Base-by-base conservation (phyloP, 2,329 filamentous ascomycete species). In the Hymenoscyphus repandus region DNA sequence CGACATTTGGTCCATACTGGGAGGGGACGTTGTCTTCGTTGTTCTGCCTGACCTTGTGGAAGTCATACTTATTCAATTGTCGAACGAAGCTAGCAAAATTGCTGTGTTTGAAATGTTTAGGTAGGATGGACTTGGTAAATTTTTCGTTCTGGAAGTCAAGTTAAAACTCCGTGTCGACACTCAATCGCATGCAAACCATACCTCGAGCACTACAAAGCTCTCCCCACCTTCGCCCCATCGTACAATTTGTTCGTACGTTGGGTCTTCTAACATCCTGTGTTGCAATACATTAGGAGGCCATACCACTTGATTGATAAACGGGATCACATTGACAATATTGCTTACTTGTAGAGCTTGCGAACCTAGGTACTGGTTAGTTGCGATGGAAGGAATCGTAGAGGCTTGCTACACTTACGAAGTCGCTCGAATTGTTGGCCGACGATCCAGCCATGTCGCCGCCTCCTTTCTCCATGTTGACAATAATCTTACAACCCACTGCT, bases 51-150 rank as follows among this genome's bases (percentile, higher is more conserved):
- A 97, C 91, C 76, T 99, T 99, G 76, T 99, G 93, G 62, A 99
- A 99, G 67, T 96, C 91, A 69, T 95, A 96, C 68, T 96, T 96
- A 74, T 96, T 96, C 52, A 96, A 74, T 68, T 96, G 91, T 44
- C 91, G 86, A 52, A 96, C 91, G 67, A 96, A 96, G 70, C 90
- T 96, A 31, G 91, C 91, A 73, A 96, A 96, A 69, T 96, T 96
- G 79, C 90, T 95, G 72, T 97, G 93, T 71, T 99, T 99, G 77
- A 99, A 99, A 65, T 97, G 90, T 68, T 97, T 96, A 2, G 93
- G 93, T 13, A 99, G 81, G 62, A 99, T 95, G 36, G 88, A 87
- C 69, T 96, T 96, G 18, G 93, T 97, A 66, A 99, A 99, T 69
- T 95, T 96, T 69, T 97, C 92, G 69, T 95, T 95, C 92, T 96